Conservation (phyloP, 371 early-diverging fungal genomes). For the Actinomortierella wolfii region DNA sequence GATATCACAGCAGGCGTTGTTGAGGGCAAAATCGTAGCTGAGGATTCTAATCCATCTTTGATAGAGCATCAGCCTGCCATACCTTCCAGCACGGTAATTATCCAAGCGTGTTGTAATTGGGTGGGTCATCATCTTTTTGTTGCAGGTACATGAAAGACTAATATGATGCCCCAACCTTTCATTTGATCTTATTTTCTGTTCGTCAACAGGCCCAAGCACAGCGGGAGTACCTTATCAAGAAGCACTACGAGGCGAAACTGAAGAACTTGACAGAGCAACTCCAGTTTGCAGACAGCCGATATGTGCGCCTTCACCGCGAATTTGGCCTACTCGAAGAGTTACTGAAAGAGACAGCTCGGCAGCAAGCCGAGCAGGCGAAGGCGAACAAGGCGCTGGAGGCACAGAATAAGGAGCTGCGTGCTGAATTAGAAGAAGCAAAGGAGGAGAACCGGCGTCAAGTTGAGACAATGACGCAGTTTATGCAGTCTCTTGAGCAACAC, state of each 20-base stretch:
- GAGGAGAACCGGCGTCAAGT: conserved; percentile 34
- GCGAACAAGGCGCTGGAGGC: conserved; percentile 8
- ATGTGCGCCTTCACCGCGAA: conserved; percentile 29
- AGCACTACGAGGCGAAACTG: conserved; percentile 47
- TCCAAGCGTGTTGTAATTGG: too few species aligned
- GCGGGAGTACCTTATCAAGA: conserved; percentile 45
- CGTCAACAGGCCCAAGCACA: conserved; percentile 15
- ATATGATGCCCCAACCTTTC: neutral
- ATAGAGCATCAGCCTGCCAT: too few species aligned
- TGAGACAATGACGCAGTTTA: conserved; percentile 36
- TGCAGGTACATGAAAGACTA: neutral
- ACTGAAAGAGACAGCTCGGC: conserved; percentile 20
- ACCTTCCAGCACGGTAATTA: too few species aligned
- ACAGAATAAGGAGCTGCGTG: conserved; percentile 19
- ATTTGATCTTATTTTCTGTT: neutral
- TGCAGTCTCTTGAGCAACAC: conserved; percentile 6
- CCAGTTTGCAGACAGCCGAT: conserved; percentile 35
- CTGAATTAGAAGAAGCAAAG: conserved; percentile 24
- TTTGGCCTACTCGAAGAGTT: conserved; percentile 33
- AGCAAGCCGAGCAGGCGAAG: conserved; percentile 9
- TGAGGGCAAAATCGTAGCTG: too few species aligned
- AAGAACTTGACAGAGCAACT: conserved; percentile 37
- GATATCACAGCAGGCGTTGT: too few species aligned
- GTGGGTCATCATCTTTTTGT: too few species aligned
- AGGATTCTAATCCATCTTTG: too few species aligned